Base-by-base conservation (phyloP, 805 yeast species). In the Clavispora vitiphila region DNA sequence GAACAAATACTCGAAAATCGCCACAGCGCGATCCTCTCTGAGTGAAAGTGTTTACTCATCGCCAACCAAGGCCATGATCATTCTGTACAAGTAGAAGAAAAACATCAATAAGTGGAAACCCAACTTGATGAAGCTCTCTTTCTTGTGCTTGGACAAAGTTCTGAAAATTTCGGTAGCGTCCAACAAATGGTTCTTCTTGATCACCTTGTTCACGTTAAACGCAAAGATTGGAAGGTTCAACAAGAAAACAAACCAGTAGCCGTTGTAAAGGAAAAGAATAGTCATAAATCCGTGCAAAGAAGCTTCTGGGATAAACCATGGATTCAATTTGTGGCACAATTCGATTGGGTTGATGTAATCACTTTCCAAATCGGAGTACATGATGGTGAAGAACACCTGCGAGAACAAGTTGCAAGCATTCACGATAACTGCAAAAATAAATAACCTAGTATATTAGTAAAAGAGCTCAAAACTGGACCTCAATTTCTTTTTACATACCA, bases 91-190 rank as follows among this genome's bases (percentile, higher is more conserved):
- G 76, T 89, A 91, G 76, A 78, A 89, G 83, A 93, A 91, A 78
- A 93, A 93, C 84, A 91, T 72, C 58, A 87, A 65, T 56, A 91
- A 75, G 63, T 88, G 91, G 78, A 87, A 89, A 9, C 93, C 96
- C 55, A 93, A 77, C 66, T 91, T 91, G 63, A 86, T 67, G 61
- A 90, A 89, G 46, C 88, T 77, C 69, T 90, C 98, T 64, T 84
- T 85, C 78, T 93, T 91, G 72, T 90, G 96, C 60, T 84, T 86
- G 55, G 87, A 78, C 59, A 91, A 77, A 32, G 97, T 90, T 72
- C 98, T 80, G 71, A 93, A 93, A 57, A 91, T 93, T 66, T 91
- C 97, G 34, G 99, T 91, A 44, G 98, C 98, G 65, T 93, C 99
- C 63, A 90, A 80, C 49, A 86, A 71, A 62, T 91, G 90, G 62